phyloP scores from a whole-genome alignment of 805 yeast genomes.

The Jamesozyma hellenica region DNA sequence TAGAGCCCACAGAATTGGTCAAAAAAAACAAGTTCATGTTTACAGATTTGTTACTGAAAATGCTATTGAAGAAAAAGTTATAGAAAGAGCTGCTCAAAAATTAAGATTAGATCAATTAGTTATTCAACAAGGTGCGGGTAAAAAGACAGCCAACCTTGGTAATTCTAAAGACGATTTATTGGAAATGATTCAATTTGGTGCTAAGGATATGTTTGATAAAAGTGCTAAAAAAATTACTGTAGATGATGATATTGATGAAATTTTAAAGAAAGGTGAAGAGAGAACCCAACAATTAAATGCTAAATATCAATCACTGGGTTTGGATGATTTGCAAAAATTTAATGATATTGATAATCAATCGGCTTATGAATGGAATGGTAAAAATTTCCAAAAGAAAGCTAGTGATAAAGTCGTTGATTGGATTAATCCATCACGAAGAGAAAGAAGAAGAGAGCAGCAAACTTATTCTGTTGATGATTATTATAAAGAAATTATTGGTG shows the following conservation, averaged over 20 bases:
- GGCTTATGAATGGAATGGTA: constrained; percentile 97
- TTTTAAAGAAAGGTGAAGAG: constrained; percentile 69
- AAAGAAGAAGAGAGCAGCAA: constrained; percentile 59
- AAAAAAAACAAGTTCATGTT: constrained; percentile 88
- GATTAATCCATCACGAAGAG: constrained; percentile 54
- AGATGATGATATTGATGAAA: constrained; percentile 70
- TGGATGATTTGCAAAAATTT: constrained; percentile 88
- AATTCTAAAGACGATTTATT: constrained; percentile 74
- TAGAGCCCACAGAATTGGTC: constrained; percentile 95
- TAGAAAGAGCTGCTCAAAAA: constrained; percentile 93
- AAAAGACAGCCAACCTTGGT: constrained; percentile 29
- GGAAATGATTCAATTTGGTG: constrained; percentile 96
- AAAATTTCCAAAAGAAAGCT: constrained; percentile 38
- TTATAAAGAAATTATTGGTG: constrained; percentile 60
- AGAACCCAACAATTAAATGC: constrained; percentile 72
- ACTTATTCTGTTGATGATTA: constrained; percentile 70
- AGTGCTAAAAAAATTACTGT: constrained; percentile 24
- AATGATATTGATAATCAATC: constrained; percentile 62
- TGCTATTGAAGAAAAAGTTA: constrained; percentile 92
- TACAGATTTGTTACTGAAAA: constrained; percentile 89
- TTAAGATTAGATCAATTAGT: constrained; percentile 87
- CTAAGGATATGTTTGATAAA: constrained; percentile 71
- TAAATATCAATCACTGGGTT: constrained; percentile 74
- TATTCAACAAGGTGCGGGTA: constrained; percentile 75
- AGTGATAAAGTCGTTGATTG: constrained; percentile 38